Conservation (phyloP, 2,329 filamentous ascomycete genomes). For the Penicillium sp. region DNA sequence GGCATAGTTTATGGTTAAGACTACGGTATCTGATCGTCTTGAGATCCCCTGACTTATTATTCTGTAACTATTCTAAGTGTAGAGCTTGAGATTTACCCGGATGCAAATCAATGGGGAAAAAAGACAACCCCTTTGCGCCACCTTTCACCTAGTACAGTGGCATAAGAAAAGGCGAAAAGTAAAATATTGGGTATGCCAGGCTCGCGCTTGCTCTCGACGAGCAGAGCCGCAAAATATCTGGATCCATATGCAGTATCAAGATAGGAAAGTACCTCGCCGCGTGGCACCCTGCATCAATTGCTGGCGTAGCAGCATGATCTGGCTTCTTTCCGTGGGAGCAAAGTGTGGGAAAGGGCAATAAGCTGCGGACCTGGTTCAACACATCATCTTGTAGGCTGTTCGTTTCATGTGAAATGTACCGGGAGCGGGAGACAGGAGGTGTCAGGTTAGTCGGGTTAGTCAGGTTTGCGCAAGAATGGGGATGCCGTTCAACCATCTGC, state of each 20-base stretch:
- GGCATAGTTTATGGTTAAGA: not conserved
- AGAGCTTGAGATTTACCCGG: not conserved
- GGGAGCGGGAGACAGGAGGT: too few species aligned
- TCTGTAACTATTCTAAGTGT: conserved; percentile 1
- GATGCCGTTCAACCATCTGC: too few species aligned
- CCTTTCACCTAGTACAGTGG: conserved; percentile 10
- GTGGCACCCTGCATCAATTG: conserved; percentile 45
- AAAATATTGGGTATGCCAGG: not conserved
- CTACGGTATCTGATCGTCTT: conserved; percentile 1
- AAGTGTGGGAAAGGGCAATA: conserved; percentile 24
- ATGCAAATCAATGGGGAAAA: conserved; percentile 11
- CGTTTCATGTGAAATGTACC: too few species aligned
- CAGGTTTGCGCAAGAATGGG: too few species aligned
- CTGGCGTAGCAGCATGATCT: conserved; percentile 69
- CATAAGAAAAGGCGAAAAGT: conserved; percentile 1
- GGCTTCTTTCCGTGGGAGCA: conserved; percentile 65
- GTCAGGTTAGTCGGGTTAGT: too few species aligned
- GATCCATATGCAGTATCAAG: not conserved
- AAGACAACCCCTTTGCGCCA: conserved; percentile 11
- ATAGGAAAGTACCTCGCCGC: conserved; percentile 18
- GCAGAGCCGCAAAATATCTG: not conserved
- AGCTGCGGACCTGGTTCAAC: too few species aligned
- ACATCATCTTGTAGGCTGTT: too few species aligned
- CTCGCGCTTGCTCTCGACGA: not conserved
- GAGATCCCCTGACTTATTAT: not conserved